Base-by-base conservation (phyloP, 2,329 filamentous ascomycete genomes). In the Diplodia mutila region DNA sequence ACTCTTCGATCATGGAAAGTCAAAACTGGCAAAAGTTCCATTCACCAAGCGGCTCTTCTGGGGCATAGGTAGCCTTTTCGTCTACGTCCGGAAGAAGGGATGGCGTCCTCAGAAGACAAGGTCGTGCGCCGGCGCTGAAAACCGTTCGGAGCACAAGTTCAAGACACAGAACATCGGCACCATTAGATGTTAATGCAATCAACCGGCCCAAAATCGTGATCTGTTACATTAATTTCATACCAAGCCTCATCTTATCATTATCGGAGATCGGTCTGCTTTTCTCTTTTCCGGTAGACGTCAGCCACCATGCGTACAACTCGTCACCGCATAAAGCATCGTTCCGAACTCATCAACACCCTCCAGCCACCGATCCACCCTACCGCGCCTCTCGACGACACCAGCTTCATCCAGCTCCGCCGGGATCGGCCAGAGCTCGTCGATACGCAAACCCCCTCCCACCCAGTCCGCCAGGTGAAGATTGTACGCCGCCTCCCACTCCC, bases 331-430 rank as follows among this genome's bases (percentile, higher is more conserved):
- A 0, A 87, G 61, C 82, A 85, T 84, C 23, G 80, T 85, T 0
- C 85, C 85, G 72, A 82, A 87, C 59, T 85, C 85, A 70, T 87
- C 85, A 0, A 85, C 73, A 18, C 74, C 72, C 63, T 84, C 80
- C 6, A 87, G 66, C 85, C 86, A 87, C 21, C 71, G 73, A 32
- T 85, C 83, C 1, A 85, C 79, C 54, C 83, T 78, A 12, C 71
- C 67, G 1, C 75, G 77, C 59, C 79, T 78, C 23, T 74, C 69
- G 0, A 69, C 18, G 1, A 61, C 18, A 23, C 32, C 48, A 39
- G 46, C 67, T 6, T 79, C 76, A 21, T 75, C 72, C 11, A 80
- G 65, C 0, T 76, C 75, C 0, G 66, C 34, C 2, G 78, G 76
- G 2, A 78, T 73, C 0, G 80, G 78, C 85, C 85, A 87, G 1